Base-by-base conservation (phyloP, 768 basidiomycete species). In the Leccinum truebloodii region DNA sequence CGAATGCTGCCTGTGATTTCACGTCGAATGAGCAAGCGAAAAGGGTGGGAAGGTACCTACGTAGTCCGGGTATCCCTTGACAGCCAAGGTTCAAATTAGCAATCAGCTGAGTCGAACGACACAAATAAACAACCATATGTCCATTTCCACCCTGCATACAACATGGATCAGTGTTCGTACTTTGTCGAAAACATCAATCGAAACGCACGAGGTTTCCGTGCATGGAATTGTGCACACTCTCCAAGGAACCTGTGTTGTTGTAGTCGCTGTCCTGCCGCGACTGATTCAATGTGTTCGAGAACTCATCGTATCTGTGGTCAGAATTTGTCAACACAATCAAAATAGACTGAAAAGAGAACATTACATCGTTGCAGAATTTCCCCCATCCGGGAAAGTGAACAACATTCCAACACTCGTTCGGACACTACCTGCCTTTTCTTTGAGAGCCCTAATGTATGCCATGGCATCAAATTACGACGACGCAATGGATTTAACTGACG, bases 291-390 rank as follows among this genome's bases (percentile, higher is more conserved):
- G 62, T 61, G 60, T 72, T 72, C n/a, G 71, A 73, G 39, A 71
- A 73, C 13, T 70, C 65, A 20, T 73, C 70, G 52, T 71, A 72
- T 26, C 71, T 72, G 20, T 20, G 51, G n/a, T 16, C 14, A 50
- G 59, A 2, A 14, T 48, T 2, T 48, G 48, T 59, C 32, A 66
- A 30, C 26, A 41, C 6, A 18, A 26, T 20, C 10, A 26, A 20
- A 32, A 46, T 10, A 1, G 6, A 24, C 28, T 22, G 7, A 50
- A 24, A 13, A 20, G 8, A 41, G n/a, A 10, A 30, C 20, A 53
- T 59, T 49, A 67, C 69, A 60, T 57, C 32, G 50, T n/a, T 20
- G 58, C 51, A n/a, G 62, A 18, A 46, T 65, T 44, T 54, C 61
- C 60, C 12, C 30, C 37, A 32, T 67, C 65, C 18, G 58, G 55